Evolutionary conservation across 208 protist genomes (phyloP), one percentile per base, ranked within the genome.

Genomic region (Naegleria lovaniensis): DNA sequence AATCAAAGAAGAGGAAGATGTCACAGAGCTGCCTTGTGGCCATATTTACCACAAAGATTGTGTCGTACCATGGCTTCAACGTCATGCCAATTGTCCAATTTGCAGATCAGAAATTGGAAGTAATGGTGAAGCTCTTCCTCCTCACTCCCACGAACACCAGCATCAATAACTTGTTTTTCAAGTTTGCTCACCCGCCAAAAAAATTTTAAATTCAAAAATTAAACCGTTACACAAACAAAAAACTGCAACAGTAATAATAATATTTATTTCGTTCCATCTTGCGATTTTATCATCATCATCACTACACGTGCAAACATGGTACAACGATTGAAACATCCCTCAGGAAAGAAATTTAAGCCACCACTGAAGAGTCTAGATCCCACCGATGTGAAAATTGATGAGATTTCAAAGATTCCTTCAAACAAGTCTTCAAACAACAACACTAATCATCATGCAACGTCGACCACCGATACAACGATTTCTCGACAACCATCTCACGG

Each of bases 51-150:
- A 85, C 33, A 29, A 16, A 19, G 52, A 79, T 51, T 90, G 88
- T 85, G 41, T 79, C 6, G 51, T 7, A 36, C 88, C 88, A 38
- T 90, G 88, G 88, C n/a, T 90, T 13, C 6, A 59, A 33, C 5
- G 36, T 39, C 67, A 85, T 85, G 36, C 19, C 38, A 90, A n/a
- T 33, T 90, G 88, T 40, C 88, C 88, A 4, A 58, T 41, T 43
- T 90, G 88, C 58, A n/a, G 88, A 22, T 19, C 85, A 36, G 85
- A 55, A 40, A 40, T 88, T 67, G 85, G 16, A 67, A 88, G n/a
- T 79, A n/a, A 79, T 79, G 67, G 55, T 29, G 22, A 29, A 29
- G 55, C 55, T 29, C 55, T 67, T 29, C 55, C 55, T 29, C 55
- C 55, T 29, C 55, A 67, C 22, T 67, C 55, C 6, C 13, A 67